Evolutionary conservation across 2,329 filamentous ascomycete species (phyloP), one percentile per base, ranked within the genome.

Genomic region (Alternaria angustiovoidea): DNA sequence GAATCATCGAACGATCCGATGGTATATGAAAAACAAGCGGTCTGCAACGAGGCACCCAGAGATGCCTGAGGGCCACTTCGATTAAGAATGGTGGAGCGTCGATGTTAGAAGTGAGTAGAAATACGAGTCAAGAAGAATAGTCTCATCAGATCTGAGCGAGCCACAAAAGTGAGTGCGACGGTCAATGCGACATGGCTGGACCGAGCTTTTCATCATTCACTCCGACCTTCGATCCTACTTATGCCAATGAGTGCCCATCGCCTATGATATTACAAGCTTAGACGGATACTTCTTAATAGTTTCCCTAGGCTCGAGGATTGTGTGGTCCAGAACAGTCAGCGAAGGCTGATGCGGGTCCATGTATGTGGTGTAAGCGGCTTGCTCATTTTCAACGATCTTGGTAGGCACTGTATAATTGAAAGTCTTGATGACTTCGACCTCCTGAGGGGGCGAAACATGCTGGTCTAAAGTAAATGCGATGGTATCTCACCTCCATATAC

Each of bases 201-300:
- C 41, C 42, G 42, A 49, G 52, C 52, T 57, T 51, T 48, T 54
- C 54, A 34, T 30, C 20, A 34, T 51, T 51, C 24, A 51, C 49
- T 49, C 2, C 1, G 20, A 20, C 8, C 46, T 34, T 18, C 11
- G 44, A 20, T 16, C 44, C 28, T 24, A 16, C 16, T 30, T 36
- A 30, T 24, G 30, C 18, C 30, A 24, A 34, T 11, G 5, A 48
- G 30, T n/a, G n/a, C 22, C 24, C 12, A 38, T 14, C 24, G 9
- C 22, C 22, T 41, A 18, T n/a, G 16, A 9, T 22, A 26, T 18
- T n/a, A 32, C 22, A 20, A 9, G n/a, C 38, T 16, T 2, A 22
- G n/a, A 14, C 26, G 8, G 14, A 38, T 22, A 36, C 20, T 39
- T 18, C 26, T 8, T 26, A 5, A 34, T 20, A 14, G 22, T 5